Percentiles rank a stretch among this genome's conserved stretches.
Evolutionary conservation across 805 yeast genomes (phyloP).

Genomic region (Candida oleophila): DNA sequence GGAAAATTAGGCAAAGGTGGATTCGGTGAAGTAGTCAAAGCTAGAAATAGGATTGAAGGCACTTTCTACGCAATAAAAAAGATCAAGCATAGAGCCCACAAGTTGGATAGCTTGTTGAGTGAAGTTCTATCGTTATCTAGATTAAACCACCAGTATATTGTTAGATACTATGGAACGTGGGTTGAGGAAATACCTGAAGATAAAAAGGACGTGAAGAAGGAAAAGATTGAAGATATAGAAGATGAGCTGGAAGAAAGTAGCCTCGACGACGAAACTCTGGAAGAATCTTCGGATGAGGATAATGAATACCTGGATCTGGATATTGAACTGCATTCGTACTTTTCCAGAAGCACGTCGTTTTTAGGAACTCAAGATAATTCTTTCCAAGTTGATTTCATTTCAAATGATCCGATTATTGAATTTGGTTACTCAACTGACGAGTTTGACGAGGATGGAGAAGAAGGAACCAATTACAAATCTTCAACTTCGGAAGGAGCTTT

Average conservation of each 20-base stretch:
- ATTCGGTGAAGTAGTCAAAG: slow-evolving; percentile 98
- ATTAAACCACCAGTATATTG: slow-evolving; percentile 92
- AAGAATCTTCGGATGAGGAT: slow-evolving; percentile 16
- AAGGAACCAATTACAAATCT: slow-evolving; percentile 4
- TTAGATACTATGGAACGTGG: slow-evolving; percentile 97
- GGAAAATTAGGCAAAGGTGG: slow-evolving; percentile 93
- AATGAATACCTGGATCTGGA: slow-evolving; percentile 13
- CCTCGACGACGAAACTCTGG: slow-evolving; percentile 13
- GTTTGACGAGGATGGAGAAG: slow-evolving; percentile 17
- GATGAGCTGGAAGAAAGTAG: background rate
- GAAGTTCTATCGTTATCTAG: slow-evolving; percentile 93
- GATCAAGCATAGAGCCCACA: slow-evolving; percentile 77
- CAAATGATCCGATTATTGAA: slow-evolving; percentile 58
- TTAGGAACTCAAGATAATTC: slow-evolving; percentile 22
- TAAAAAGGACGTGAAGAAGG: slow-evolving; percentile 17
- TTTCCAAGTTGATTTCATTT: slow-evolving; percentile 62
- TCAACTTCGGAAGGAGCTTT: slow-evolving; percentile 5
- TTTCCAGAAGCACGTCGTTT: slow-evolving; percentile 21
- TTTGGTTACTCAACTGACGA: slow-evolving; percentile 41
- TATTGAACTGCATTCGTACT: slow-evolving; percentile 19
- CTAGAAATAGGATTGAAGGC: slow-evolving; percentile 89
- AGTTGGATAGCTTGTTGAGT: slow-evolving; percentile 75
- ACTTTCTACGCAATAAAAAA: slow-evolving; percentile 93
- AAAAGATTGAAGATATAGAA: slow-evolving; percentile 14
- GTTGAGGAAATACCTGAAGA: slow-evolving; percentile 63